phyloP scores from a whole-genome alignment of 169 alveolate species.

The Nephromyces sp. region DNA sequence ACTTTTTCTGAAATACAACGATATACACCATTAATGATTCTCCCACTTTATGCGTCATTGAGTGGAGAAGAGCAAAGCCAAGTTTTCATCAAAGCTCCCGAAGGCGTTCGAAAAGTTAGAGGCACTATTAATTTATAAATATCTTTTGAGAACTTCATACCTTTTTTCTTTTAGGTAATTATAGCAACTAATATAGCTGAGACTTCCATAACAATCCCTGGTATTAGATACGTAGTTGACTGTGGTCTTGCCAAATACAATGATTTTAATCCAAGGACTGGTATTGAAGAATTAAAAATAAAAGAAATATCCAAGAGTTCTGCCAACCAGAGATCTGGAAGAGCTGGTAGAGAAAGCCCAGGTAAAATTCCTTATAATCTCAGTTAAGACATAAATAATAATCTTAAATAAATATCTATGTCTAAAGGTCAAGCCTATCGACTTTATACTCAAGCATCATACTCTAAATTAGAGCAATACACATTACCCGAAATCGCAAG shows the following conservation, averaged over 20 bases:
- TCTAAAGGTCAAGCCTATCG: conserved; percentile 9
- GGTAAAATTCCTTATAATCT: neutral
- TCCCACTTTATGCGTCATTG: conserved; percentile 91
- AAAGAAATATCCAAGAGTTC: conserved; percentile 71
- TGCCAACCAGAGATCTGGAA: conserved; percentile 98
- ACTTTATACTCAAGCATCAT: conserved; percentile 16
- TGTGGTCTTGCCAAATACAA: conserved; percentile 62
- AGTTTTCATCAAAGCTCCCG: conserved; percentile 86
- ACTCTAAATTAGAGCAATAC: neutral
- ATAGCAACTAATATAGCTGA: conserved; percentile 82
- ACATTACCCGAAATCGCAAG: conserved; percentile 13
- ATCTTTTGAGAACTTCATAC: neutral
- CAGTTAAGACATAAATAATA: neutral
- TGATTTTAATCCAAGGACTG: conserved; percentile 88
- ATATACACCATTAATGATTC: no score
- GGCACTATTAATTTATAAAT: neutral
- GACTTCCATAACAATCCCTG: conserved; percentile 78
- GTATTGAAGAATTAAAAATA: conserved; percentile 75
- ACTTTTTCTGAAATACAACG: no score
- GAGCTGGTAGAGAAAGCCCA: conserved; percentile 84
- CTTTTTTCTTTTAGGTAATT: conserved; percentile 36
- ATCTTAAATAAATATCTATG: neutral
- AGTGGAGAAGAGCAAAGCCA: conserved; percentile 88
- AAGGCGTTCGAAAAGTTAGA: conserved; percentile 35
- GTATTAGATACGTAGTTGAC: conserved; percentile 70